phyloP scores from a whole-genome alignment of 768 basidiomycete species.

The Boletus eberwhitei region DNA sequence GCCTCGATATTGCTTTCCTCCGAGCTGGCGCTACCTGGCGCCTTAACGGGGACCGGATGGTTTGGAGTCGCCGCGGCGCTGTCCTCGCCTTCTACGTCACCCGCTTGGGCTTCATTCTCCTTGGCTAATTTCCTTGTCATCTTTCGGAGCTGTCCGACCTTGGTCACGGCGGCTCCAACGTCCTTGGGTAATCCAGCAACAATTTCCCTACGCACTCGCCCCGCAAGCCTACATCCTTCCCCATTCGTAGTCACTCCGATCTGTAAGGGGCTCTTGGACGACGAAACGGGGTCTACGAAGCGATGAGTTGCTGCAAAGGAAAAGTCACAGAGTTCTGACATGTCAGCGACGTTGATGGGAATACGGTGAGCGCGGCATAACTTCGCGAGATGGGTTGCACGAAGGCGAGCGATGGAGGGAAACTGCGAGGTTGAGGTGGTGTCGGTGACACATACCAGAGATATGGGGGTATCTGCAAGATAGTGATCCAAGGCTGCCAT shows the following conservation, averaged over 20 bases:
- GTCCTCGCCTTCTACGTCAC: conserved; percentile 53
- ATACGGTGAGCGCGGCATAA: conserved; percentile 58
- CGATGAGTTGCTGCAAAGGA: conserved; percentile 85
- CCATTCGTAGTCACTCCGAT: conserved; percentile 90
- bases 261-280: conserved; percentile 53
- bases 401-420: conserved; percentile 28
- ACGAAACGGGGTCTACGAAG: conserved; percentile 52
- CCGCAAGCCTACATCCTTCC: conserved; percentile 80
- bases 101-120: conserved; percentile 12
- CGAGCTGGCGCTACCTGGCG: background rate
- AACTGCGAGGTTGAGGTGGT: conserved; percentile 54
- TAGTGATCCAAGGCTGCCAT: conserved; percentile 46
- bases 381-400: conserved; percentile 56
- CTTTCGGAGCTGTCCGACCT: conserved; percentile 65
- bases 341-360: conserved; percentile 84
- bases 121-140: conserved; percentile 40
- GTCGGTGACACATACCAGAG: conserved; percentile 78
- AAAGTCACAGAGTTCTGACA: conserved; percentile 84
- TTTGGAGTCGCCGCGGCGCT: conserved; percentile 58
- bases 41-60: conserved; percentile 54
- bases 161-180: conserved; percentile 70
- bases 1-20: conserved; percentile 43
- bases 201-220: conserved; percentile 79
- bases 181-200: conserved; percentile 69
- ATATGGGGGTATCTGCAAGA: conserved; percentile 34